Percentiles rank a stretch among this genome's conserved stretches.
These are phyloP conservation scores for Excoecaria cochinchinensis DNA, from an alignment of 345 rosid genomes.

Conservation along the genomic window DNA sequence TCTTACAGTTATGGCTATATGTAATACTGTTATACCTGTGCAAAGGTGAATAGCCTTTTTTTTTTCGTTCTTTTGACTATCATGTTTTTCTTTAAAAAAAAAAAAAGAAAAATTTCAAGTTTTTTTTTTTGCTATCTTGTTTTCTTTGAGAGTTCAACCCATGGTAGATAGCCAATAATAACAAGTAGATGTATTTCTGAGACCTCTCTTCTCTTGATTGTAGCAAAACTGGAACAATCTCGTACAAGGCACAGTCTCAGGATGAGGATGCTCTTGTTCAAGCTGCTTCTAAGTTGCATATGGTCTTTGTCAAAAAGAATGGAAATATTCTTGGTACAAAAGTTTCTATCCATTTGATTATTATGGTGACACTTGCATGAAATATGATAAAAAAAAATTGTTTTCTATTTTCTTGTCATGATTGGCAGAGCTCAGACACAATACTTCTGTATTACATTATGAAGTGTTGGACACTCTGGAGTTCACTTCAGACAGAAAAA, in stretches of 20 bases:
- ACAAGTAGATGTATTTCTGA: slow-evolving; percentile 2
- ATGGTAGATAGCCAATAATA: neutral
- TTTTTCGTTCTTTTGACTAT: neutral
- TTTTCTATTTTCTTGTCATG: slow-evolving; percentile 23
- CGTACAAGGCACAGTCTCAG: slow-evolving; percentile 94
- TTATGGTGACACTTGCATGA: slow-evolving; percentile 12
- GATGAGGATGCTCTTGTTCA: slow-evolving; percentile 98
- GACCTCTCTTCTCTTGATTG: slow-evolving; percentile 15
- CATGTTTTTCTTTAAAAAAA: neutral
- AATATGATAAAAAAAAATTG: slow-evolving; percentile 1
- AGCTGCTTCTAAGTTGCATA: slow-evolving; percentile 87
- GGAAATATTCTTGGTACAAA: slow-evolving; percentile 71
- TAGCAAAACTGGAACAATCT: slow-evolving; percentile 80
- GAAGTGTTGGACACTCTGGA: slow-evolving; percentile 86
- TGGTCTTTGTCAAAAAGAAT: slow-evolving; percentile 67
- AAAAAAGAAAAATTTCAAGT: too few species aligned
- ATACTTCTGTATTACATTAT: slow-evolving; percentile 53
- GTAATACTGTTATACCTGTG: slow-evolving; percentile 90
- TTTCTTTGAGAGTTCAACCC: neutral
- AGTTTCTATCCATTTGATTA: slow-evolving; percentile 26
- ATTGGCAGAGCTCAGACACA: slow-evolving; percentile 71
- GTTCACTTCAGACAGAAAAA: slow-evolving; percentile 95
- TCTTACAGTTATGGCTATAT: slow-evolving; percentile 90
- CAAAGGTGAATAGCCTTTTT: slow-evolving; percentile 49
- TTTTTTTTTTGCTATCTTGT: neutral